phyloP scores from a whole-genome alignment of 2,329 filamentous ascomycete species.

The Calonectria leucothoes region DNA sequence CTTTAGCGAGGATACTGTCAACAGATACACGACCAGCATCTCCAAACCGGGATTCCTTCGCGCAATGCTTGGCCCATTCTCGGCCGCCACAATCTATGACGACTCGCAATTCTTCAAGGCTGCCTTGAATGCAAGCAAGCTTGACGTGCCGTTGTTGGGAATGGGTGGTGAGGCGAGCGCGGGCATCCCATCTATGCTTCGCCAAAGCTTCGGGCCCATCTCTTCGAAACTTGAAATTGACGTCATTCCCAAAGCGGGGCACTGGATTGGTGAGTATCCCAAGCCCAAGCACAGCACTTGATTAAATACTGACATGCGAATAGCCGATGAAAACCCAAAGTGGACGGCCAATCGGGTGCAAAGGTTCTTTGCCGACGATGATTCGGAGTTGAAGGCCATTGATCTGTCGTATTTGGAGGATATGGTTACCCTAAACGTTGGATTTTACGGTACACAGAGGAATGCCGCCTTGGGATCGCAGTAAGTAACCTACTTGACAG shows the following conservation, averaged over 20 bases:
- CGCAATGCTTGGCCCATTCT: constrained; percentile 53
- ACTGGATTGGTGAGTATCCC: constrained; percentile 41
- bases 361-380: constrained; percentile 31
- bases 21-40: constrained; percentile 53
- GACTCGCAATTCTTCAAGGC: constrained; percentile 51
- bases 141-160: constrained; percentile 35
- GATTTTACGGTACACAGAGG: constrained; percentile 24
- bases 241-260: constrained; percentile 40
- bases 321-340: constrained; percentile 40
- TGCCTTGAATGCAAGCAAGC: constrained; percentile 28
- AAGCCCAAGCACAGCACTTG: no score
- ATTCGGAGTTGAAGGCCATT: not conserved
- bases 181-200: constrained; percentile 19
- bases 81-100: constrained; percentile 41
- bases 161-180: constrained; percentile 44
- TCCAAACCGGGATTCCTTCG: constrained; percentile 56
- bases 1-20: constrained; percentile 52
- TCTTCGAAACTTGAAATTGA: constrained; percentile 31
- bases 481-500: not conserved
- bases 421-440: constrained; percentile 34
- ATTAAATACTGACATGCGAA: not conserved
- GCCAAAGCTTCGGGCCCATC: constrained; percentile 17
- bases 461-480: constrained; percentile 11
- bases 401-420: constrained; percentile 34
- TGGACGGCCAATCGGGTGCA: constrained; percentile 35